These are phyloP conservation scores for Tetradesmus obliquus DNA, from an alignment of 139 green algal species.

Conservation along the genomic window DNA sequence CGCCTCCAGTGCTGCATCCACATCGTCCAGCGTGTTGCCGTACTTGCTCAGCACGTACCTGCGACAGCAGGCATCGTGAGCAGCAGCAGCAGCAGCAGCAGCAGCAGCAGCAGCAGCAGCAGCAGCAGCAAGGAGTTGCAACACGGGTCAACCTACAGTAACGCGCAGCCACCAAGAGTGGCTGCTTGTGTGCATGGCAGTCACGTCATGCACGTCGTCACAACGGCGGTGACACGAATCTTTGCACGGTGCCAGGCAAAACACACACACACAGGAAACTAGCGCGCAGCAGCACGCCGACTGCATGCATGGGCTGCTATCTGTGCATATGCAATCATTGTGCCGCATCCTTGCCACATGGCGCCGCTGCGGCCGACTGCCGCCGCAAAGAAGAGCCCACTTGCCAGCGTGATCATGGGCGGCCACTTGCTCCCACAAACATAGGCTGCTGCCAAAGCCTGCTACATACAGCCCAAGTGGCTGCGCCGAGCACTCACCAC, in stretches of 20 bases:
- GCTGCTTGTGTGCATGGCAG: too few species aligned
- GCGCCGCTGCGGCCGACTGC: conserved; percentile 13
- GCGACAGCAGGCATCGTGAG: too few species aligned
- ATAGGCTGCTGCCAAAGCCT: too few species aligned
- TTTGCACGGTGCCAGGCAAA: too few species aligned
- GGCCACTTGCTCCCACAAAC: conserved; percentile 25
- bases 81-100: neutral
- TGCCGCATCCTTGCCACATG: conserved; percentile 24
- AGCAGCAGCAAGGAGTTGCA: too few species aligned
- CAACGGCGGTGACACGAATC: too few species aligned
- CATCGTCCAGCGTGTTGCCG: conserved; percentile 45
- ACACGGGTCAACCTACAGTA: neutral
- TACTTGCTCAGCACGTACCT: conserved; percentile 47
- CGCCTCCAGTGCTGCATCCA: conserved; percentile 40
- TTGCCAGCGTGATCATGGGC: conserved; percentile 32
- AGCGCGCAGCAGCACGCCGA: neutral
- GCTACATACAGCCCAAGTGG: neutral
- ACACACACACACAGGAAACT: neutral
- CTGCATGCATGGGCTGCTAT: too few species aligned
- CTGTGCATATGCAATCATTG: too few species aligned
- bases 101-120: neutral
- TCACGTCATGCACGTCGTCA: too few species aligned
- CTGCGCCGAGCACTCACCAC: conserved; percentile 22
- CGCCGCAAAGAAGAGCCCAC: conserved; percentile 35
- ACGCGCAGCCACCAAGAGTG: neutral